A percentile compares a stretch with the other conserved stretches of the same genome.
These are phyloP conservation scores for Bocquillonia castaneifolia DNA, from an alignment of 441 rosid genomes.

Conservation along the genomic window DNA sequence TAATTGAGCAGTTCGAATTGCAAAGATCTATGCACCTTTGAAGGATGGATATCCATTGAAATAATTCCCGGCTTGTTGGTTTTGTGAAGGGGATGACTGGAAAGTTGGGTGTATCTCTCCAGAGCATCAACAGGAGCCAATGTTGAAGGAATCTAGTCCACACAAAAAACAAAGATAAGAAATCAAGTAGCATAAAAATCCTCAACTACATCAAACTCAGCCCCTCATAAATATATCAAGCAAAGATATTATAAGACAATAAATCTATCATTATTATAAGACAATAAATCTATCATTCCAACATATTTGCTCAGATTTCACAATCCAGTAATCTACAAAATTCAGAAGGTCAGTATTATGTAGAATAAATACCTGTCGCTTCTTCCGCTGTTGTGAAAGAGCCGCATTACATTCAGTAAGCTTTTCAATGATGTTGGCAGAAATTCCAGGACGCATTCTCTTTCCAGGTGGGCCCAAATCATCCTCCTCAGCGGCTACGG, in stretches of 20 bases:
- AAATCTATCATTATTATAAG: background rate
- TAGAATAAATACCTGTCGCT: slow-evolving; percentile 63
- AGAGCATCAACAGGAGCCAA: slow-evolving; percentile 63
- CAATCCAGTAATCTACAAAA: background rate
- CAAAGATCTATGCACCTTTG: slow-evolving; percentile 46
- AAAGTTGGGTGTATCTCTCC: slow-evolving; percentile 83
- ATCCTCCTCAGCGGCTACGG: slow-evolving; percentile 56
- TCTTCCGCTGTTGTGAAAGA: slow-evolving; percentile 91
- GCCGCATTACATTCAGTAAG: slow-evolving; percentile 81
- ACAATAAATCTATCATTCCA: background rate
- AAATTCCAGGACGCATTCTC: slow-evolving; percentile 73
- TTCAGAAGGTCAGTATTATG: background rate
- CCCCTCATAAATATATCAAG: background rate
- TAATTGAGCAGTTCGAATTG: slow-evolving; percentile 7
- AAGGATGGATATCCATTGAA: slow-evolving; percentile 60
- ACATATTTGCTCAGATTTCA: background rate
- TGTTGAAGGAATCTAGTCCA: slow-evolving; percentile 60
- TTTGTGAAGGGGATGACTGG: slow-evolving; percentile 98
- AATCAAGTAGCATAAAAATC: background rate
- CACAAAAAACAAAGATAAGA: slow-evolving; percentile 8
- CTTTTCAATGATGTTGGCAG: slow-evolving; percentile 56
- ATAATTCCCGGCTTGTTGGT: slow-evolving; percentile 86
- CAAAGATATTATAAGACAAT: background rate
- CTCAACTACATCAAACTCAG: background rate
- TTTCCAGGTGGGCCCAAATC: slow-evolving; percentile 63